A percentile compares a stretch with the other conserved stretches of the same genome.
Evolutionary conservation across 495 filamentous ascomycete genomes (phyloP).

Genomic region (Podospora appendiculata): DNA sequence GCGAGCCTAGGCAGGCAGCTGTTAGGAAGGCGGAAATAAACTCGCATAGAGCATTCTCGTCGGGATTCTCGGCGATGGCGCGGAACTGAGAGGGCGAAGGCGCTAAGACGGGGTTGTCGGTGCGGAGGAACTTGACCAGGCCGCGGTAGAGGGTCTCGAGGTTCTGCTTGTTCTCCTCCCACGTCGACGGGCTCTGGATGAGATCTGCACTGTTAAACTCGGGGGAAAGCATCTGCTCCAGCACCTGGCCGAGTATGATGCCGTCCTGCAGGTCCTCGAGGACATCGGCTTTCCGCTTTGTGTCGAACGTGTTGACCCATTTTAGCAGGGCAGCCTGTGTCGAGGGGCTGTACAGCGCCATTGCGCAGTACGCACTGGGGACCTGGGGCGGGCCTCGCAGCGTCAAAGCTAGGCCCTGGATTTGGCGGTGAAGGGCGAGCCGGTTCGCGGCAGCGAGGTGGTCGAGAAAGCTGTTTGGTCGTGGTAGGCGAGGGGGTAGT

Average conservation of each 20-base stretch:
- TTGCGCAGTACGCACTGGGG: slow-evolving; percentile 1
- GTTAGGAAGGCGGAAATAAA: slow-evolving; percentile 57
- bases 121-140: slow-evolving; percentile 55
- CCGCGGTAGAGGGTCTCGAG: slow-evolving; percentile 63
- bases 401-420: too few relatives aligned
- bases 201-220: slow-evolving; percentile 60
- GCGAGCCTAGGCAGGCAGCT: slow-evolving; percentile 52
- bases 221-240: slow-evolving; percentile 53
- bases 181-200: slow-evolving; percentile 47
- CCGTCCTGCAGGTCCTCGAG: slow-evolving; percentile 67
- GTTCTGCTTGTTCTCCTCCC: slow-evolving; percentile 49
- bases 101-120: slow-evolving; percentile 23
- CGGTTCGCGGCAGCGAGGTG: too few relatives aligned
- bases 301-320: slow-evolving; percentile 36
- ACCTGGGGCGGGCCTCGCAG: neutral
- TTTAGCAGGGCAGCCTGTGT: slow-evolving; percentile 35
- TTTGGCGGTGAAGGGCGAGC: too few relatives aligned
- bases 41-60: slow-evolving; percentile 38
- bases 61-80: slow-evolving; percentile 27
- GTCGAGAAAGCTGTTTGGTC: too few relatives aligned
- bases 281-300: slow-evolving; percentile 19
- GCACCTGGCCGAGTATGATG: slow-evolving; percentile 60
- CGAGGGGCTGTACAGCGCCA: slow-evolving; percentile 19
- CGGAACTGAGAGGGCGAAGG: slow-evolving; percentile 29
- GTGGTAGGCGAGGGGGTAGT: too few relatives aligned